Evolutionary conservation across 176 grass and related monocot genomes (phyloP).

Genomic region (sorghum (Sorghum bicolor)): Sorghum_bicolor_NCBIv3 NC_012879.2:2992501-2993000

Average conservation of each 20-base stretch:
- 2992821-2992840: slow-evolving; percentile 74
- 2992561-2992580: slow-evolving; percentile 65
- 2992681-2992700: not conserved
- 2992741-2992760: not conserved
- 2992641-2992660: not conserved
- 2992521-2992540: slow-evolving; percentile 51
- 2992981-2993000: slow-evolving; percentile 74
- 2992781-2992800: slow-evolving; percentile 26
- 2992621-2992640: not conserved
- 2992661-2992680: not conserved
- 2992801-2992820: slow-evolving; percentile 87
- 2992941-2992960: slow-evolving; percentile 80
- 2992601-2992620: slow-evolving; percentile 6
- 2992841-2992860: slow-evolving; percentile 70
- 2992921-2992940: slow-evolving; percentile 86
- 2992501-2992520: not conserved
- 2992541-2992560: slow-evolving; percentile 61
- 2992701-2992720: not conserved
- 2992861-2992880: slow-evolving; percentile 72
- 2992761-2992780: not conserved
- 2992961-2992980: slow-evolving; percentile 91
- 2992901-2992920: slow-evolving; percentile 80
- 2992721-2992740: not conserved
- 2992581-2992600: slow-evolving; percentile 51
- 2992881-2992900: slow-evolving; percentile 86